A percentile compares a stretch with the other conserved stretches of the same genome.
Conservation (phyloP, 305 asterid species). For the Withania somnifera region DNA sequence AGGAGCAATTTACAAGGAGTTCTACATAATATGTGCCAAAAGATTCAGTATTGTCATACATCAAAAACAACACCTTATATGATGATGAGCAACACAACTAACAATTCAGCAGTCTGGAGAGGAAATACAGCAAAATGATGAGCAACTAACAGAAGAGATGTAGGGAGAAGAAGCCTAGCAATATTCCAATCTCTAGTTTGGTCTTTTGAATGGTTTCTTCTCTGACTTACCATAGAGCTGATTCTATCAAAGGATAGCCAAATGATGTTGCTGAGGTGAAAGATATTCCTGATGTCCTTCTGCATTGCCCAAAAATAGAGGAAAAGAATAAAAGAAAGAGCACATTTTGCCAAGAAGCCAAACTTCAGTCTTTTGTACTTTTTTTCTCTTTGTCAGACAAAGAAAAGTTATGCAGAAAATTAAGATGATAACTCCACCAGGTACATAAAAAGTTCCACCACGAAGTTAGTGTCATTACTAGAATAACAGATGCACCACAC, state of each 20-base stretch:
- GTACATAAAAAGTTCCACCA: not conserved
- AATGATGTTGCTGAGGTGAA: not conserved
- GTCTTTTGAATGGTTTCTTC: not conserved
- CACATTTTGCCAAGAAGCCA: not conserved
- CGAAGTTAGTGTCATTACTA: not conserved
- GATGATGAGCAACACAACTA: not conserved
- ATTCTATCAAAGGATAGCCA: not conserved
- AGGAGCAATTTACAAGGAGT: not conserved
- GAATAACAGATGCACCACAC: not conserved
- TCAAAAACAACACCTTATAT: not conserved
- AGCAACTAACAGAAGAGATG: not conserved
- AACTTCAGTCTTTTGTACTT: not conserved
- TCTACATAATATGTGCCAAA: not conserved
- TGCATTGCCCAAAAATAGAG: not conserved
- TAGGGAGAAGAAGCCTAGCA: not conserved
- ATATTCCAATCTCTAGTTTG: not conserved
- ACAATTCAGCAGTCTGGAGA: not conserved
- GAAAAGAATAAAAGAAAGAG: not conserved
- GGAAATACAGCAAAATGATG: not conserved
- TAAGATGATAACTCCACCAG: not conserved
- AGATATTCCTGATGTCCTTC: not conserved
- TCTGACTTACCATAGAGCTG: not conserved
- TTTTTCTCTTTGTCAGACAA: not conserved
- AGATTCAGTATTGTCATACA: not conserved
- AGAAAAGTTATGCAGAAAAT: not conserved